These are phyloP conservation scores for Boletus subcaerulescens DNA, from an alignment of 768 basidiomycete genomes.

Conservation along the genomic window DNA sequence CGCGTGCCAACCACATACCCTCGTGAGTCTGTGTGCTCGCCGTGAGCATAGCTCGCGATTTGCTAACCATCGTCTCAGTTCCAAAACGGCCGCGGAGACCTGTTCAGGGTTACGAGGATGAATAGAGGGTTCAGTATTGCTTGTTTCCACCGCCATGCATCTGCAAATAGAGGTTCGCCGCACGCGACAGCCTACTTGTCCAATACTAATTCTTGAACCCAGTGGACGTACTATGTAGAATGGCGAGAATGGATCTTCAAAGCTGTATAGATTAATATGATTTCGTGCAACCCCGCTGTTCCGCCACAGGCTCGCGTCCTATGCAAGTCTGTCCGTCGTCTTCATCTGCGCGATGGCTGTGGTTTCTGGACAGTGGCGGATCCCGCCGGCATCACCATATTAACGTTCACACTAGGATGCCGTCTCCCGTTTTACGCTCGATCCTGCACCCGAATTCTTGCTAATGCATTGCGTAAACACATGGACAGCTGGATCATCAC, in stretches of 20 bases:
- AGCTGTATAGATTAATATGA: slow-evolving; percentile 3
- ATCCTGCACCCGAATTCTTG: slow-evolving; percentile 53
- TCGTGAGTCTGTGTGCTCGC: slow-evolving; percentile 43
- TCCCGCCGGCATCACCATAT: too few relatives aligned
- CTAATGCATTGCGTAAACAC: slow-evolving; percentile 44
- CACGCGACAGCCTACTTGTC: not conserved
- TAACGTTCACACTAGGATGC: slow-evolving; percentile 33
- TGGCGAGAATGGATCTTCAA: not conserved
- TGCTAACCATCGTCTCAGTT: slow-evolving; percentile 39
- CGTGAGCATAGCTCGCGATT: not conserved
- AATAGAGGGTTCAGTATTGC: slow-evolving; percentile 19
- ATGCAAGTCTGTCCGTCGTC: not conserved
- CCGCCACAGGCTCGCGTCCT: not conserved
- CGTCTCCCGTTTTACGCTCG: slow-evolving; percentile 47
- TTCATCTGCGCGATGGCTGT: not conserved
- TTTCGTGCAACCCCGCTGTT: not conserved
- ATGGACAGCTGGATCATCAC: slow-evolving; percentile 36
- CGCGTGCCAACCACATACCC: slow-evolving; percentile 77
- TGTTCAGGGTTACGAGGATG: slow-evolving; percentile 75
- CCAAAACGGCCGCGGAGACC: slow-evolving; percentile 68
- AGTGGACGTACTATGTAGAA: slow-evolving; percentile 4
- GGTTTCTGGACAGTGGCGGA: too few relatives aligned
- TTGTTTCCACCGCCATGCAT: not conserved
- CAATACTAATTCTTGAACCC: not conserved
- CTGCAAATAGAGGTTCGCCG: slow-evolving; percentile 7